A percentile compares a stretch with the other conserved stretches of the same genome.
Conservation (phyloP, 2,329 filamentous ascomycete genomes). For the Phaeophleospora eucalypticola region DNA sequence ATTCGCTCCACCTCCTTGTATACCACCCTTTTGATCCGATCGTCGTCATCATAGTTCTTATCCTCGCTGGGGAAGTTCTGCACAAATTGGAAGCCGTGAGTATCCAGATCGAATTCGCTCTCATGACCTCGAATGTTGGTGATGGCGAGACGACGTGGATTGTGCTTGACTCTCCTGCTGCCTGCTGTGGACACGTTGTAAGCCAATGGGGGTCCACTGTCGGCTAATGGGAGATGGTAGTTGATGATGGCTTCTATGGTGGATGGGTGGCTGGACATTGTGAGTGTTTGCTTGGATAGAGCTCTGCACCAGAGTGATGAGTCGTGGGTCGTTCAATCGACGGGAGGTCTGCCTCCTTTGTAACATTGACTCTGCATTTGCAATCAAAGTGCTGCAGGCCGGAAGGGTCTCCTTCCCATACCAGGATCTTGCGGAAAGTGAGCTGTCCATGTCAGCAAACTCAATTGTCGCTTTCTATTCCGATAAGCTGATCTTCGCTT, state of each 20-base stretch:
- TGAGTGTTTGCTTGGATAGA: neutral
- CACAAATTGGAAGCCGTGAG: slow-evolving; percentile 11
- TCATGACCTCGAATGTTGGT: slow-evolving; percentile 7
- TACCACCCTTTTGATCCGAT: neutral
- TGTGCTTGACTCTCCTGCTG: neutral
- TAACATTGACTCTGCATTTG: no score
- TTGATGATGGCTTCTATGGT: neutral
- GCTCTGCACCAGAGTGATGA: neutral
- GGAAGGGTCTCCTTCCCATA: neutral
- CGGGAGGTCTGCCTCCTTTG: no score
- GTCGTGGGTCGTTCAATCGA: no score
- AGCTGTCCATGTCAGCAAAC: neutral
- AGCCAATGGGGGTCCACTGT: neutral
- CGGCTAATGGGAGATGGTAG: neutral
- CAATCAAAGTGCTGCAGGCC: neutral
- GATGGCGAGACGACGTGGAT: neutral
- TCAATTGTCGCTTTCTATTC: neutral
- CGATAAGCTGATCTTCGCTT: neutral
- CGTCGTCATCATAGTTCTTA: slow-evolving; percentile 2
- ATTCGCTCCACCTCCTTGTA: slow-evolving; percentile 1
- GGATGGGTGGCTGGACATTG: neutral
- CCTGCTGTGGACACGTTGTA: neutral
- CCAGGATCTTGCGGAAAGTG: neutral
- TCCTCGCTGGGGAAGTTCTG: neutral
- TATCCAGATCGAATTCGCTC: slow-evolving; percentile 5